Evolutionary conservation across 2,329 filamentous ascomycete genomes (phyloP), one percentile per base, ranked within the genome.

Genomic region (Clonostachys chloroleuca): DNA sequence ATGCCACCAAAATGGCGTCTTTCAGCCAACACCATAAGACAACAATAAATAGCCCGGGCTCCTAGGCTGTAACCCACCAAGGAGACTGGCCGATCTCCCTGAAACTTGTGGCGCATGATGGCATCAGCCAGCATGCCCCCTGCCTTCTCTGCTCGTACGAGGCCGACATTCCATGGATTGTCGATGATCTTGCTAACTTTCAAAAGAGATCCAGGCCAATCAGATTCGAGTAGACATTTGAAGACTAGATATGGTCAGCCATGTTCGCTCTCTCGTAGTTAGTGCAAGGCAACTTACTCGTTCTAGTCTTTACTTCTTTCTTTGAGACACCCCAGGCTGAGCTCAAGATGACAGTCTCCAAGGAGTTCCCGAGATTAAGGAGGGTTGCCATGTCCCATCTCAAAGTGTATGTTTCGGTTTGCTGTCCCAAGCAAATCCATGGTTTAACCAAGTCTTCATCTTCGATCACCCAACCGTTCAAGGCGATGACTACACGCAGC

Each of bases 11-110:
- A 96, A 2, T 87, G 87, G 44, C 84, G 82, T 49, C 90, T 78
- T 61, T 92, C 87, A 1, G 89, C 89, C 41, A 97, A 74, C 34
- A 76, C 80, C 70, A 87, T 86, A 14, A 96, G 75, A 54, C 92
- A 96, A 5, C 84, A 80, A 60, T 89, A 96, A 44, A 97, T 92
- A 34, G 91, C 80, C 43, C 90, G 81, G 16, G 89, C 88, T 2
- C 89, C 90, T 8, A 95, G 73, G 40, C 89, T 89, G 62, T 90
- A 95, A 3, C 90, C 91, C 42, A 95, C 77, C 12, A 96, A 69
- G 7, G 84, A 92, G 5, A 95, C 81, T 0, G 89, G 83, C 5
- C 91, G 80, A 58, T 95, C 88, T 14, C 91, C 91, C 57, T 92
- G 89, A 1, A 89, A 82, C 55, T 86, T 89, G 51, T 63, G 66